Evolutionary conservation across 495 filamentous ascomycete genomes (phyloP).

Genomic region (Neurospora hispaniola): DNA sequence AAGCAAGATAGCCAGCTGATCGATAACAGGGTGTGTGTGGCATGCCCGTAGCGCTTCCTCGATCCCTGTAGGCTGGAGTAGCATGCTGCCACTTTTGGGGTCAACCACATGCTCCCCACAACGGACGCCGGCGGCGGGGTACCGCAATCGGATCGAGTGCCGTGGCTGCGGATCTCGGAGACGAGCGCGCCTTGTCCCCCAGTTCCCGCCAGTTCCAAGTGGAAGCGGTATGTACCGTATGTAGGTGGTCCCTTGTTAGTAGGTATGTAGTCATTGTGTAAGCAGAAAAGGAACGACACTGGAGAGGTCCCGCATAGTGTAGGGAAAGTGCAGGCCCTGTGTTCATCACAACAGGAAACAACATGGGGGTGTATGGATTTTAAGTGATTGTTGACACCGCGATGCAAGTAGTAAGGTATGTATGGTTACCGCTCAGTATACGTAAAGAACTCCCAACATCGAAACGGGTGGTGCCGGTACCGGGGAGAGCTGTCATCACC

Average conservation of each 20-base stretch:
- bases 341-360: neutral
- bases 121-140: slow-evolving; percentile 12
- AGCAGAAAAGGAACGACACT: neutral
- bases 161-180: slow-evolving; percentile 8
- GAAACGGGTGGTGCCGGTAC: neutral
- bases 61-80: neutral
- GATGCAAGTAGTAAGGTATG: neutral
- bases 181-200: neutral
- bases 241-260: too few species aligned
- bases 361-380: neutral
- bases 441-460: neutral
- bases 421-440: neutral
- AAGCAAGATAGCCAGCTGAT: neutral
- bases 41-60: neutral
- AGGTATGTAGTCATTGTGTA: neutral
- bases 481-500: neutral
- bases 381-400: neutral
- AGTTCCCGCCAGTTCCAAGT: neutral
- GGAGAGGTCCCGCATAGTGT: neutral
- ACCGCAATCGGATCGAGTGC: slow-evolving; percentile 19
- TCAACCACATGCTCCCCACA: slow-evolving; percentile 5
- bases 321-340: neutral
- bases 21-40: neutral
- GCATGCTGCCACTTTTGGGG: neutral
- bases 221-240: neutral